A percentile compares a stretch with the other conserved stretches of the same genome.
phyloP scores from a whole-genome alignment of 805 yeast species.

The Yarrowia divulgata region DNA sequence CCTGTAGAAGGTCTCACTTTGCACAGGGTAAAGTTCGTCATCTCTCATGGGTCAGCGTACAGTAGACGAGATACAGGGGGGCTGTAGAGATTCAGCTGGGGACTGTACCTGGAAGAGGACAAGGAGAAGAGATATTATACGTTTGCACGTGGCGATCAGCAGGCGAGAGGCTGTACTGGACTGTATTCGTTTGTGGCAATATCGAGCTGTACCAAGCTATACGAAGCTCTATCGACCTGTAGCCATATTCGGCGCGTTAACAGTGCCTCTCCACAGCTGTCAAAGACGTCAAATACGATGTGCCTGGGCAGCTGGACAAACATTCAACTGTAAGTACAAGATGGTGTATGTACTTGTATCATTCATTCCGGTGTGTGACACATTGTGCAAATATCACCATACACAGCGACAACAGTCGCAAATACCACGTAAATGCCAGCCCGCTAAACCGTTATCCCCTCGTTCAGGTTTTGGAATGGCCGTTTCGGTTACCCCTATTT shows the following conservation, averaged over 20 bases:
- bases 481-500: slow-evolving; percentile 34
- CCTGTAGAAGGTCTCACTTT: background rate
- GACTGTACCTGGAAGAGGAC: background rate
- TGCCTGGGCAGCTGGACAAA: too few species aligned
- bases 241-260: too few species aligned
- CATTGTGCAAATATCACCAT: too few species aligned
- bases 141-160: slow-evolving; percentile 21
- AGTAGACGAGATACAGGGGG: background rate
- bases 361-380: too few species aligned
- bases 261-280: too few species aligned
- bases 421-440: too few species aligned
- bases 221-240: too few species aligned
- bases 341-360: too few species aligned
- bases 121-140: slow-evolving; percentile 9
- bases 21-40: background rate
- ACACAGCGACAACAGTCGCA: too few species aligned
- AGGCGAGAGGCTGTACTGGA: background rate
- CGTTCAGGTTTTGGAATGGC: background rate
- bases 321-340: too few species aligned
- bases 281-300: too few species aligned
- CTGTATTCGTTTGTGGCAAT: background rate
- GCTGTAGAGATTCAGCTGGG: slow-evolving; percentile 11
- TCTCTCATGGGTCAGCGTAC: background rate
- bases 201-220: background rate
- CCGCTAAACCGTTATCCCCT: too few species aligned